phyloP scores from a whole-genome alignment of 202 grass and related monocot genomes.

The Hordeum pubiflorum region DNA sequence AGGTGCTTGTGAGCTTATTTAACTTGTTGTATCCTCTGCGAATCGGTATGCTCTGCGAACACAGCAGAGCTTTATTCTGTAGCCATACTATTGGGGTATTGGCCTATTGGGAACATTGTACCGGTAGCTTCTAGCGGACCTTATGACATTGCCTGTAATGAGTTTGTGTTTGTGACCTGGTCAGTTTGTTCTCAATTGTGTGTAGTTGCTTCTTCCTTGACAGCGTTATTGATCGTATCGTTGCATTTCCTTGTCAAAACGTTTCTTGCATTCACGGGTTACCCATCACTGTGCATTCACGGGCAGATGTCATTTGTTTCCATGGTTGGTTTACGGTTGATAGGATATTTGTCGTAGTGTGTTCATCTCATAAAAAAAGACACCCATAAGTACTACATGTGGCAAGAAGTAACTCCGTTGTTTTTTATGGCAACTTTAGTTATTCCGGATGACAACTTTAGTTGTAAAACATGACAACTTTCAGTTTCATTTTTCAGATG shows the following conservation, averaged over 20 bases:
- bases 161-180: not conserved
- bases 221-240: too few relatives aligned
- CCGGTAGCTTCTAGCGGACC: slow-evolving; percentile 6
- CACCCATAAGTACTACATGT: too few relatives aligned
- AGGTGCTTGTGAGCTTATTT: slow-evolving; percentile 21
- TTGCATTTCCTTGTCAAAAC: not conserved
- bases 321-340: too few relatives aligned
- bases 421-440: too few relatives aligned
- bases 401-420: too few relatives aligned
- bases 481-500: too few relatives aligned
- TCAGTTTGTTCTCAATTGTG: not conserved
- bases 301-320: too few relatives aligned
- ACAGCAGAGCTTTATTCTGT: slow-evolving; percentile 16
- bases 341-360: too few relatives aligned
- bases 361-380: too few relatives aligned
- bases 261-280: not conserved
- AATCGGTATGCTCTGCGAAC: not conserved
- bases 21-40: slow-evolving; percentile 15
- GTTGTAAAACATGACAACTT: too few relatives aligned
- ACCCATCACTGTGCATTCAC: not conserved
- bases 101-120: slow-evolving; percentile 9
- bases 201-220: not conserved
- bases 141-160: not conserved
- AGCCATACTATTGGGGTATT: slow-evolving; percentile 19
- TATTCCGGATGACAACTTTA: too few relatives aligned